Conservation (phyloP, 768 basidiomycete species). For the Panaeolus cyanescens region DNA sequence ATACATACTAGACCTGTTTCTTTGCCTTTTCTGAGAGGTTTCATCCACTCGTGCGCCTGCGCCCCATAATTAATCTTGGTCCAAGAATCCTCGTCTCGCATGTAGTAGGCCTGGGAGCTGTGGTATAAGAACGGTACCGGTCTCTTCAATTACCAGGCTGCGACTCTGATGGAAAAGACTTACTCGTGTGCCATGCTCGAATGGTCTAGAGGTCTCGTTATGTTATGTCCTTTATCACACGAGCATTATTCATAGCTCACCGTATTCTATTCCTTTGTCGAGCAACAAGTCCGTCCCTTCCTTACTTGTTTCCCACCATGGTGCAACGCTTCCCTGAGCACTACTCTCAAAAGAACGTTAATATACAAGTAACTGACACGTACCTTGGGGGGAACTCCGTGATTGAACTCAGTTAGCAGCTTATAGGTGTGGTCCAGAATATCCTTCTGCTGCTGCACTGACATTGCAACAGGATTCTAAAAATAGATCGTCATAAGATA, state of each 20-base stretch:
- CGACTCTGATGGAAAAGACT: slow-evolving; percentile 7
- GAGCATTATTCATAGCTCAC: slow-evolving; percentile 29
- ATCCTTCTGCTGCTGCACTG: slow-evolving; percentile 67
- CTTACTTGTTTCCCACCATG: slow-evolving; percentile 80
- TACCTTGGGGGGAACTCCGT: slow-evolving; percentile 54
- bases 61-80: slow-evolving; percentile 68
- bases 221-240: neutral
- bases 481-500: neutral
- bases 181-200: slow-evolving; percentile 54
- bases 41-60: slow-evolving; percentile 71
- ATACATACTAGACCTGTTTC: slow-evolving; percentile 61
- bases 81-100: slow-evolving; percentile 71
- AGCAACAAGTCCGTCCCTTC: slow-evolving; percentile 66
- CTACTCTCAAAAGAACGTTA: neutral
- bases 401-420: slow-evolving; percentile 67
- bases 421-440: slow-evolving; percentile 67
- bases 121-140: neutral
- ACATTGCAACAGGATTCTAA: slow-evolving; percentile 64
- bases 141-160: neutral
- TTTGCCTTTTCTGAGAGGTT: slow-evolving; percentile 64
- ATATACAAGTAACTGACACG: neutral
- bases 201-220: slow-evolving; percentile 35
- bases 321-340: slow-evolving; percentile 59
- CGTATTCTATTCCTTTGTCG: slow-evolving; percentile 76
- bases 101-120: slow-evolving; percentile 65